Evolutionary conservation across 176 grass and related monocot species (phyloP).

Genomic region (Juncus effusus): DNA sequence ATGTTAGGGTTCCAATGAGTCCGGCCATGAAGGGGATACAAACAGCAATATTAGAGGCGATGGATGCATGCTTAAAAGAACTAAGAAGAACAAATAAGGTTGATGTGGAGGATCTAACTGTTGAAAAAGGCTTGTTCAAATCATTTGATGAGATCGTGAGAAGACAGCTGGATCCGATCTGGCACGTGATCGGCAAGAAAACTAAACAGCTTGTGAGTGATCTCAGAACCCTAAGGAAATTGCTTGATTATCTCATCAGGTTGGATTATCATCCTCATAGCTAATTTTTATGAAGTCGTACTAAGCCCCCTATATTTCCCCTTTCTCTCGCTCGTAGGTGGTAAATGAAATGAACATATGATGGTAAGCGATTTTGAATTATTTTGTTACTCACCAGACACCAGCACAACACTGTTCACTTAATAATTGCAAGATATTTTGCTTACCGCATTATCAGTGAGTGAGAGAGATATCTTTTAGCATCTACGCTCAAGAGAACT

Average conservation of each 20-base stretch:
- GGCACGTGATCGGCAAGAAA: constrained; percentile 98
- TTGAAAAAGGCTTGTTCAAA: constrained; percentile 91
- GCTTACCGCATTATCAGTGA: no score
- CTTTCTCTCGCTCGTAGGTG: no score
- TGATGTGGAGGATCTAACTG: constrained; percentile 84
- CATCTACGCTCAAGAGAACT: no score
- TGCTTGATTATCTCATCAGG: constrained; percentile 95
- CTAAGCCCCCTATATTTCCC: neutral
- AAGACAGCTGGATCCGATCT: constrained; percentile 87
- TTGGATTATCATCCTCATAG: constrained; percentile 15
- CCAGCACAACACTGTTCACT: no score
- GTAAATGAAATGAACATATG: no score
- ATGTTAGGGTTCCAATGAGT: constrained; percentile 76
- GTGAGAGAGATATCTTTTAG: no score
- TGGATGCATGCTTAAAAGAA: constrained; percentile 96
- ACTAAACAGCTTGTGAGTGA: constrained; percentile 95
- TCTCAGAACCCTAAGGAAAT: constrained; percentile 88
- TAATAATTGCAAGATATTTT: no score
- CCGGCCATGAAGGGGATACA: constrained; percentile 76
- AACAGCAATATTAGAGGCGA: constrained; percentile 58
- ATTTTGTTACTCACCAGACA: no score
- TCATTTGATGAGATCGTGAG: constrained; percentile 94
- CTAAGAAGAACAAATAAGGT: constrained; percentile 85
- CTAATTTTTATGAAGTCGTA: no score
- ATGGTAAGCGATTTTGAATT: no score